These are phyloP conservation scores for Psidium guajava DNA, from an alignment of 345 rosid species.

Conservation along the genomic window DNA sequence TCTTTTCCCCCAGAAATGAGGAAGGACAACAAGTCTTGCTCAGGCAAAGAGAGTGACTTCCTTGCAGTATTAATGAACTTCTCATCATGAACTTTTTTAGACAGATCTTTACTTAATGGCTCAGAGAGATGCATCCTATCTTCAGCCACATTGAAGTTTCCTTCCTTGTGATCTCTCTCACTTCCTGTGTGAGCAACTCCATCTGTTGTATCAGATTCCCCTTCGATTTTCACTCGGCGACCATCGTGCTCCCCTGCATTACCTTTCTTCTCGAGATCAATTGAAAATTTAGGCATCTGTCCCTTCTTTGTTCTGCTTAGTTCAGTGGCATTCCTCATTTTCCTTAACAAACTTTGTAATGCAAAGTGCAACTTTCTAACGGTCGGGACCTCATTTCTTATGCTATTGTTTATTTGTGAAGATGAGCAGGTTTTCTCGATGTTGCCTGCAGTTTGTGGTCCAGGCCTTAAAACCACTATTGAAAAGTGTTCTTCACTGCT, in stretches of 20 bases:
- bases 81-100: conserved; percentile 18
- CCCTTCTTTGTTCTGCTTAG: background rate
- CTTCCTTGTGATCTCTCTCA: conserved; percentile 17
- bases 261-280: conserved; percentile 1
- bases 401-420: background rate
- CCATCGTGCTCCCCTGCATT: background rate
- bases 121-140: conserved; percentile 11
- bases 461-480: conserved; percentile 47
- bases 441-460: background rate
- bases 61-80: background rate
- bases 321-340: conserved; percentile 14
- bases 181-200: conserved; percentile 9
- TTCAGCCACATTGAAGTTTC: background rate
- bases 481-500: conserved; percentile 6
- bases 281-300: conserved; percentile 18
- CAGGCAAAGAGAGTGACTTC: conserved; percentile 19
- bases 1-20: conserved; percentile 9
- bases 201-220: conserved; percentile 13
- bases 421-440: background rate
- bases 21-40: conserved; percentile 26
- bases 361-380: conserved; percentile 29
- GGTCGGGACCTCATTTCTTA: conserved; percentile 10
- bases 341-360: conserved; percentile 46
- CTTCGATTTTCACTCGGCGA: conserved; percentile 1
- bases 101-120: conserved; percentile 12